Conservation (phyloP, 257 asterid species). For the Anisodus tanguticus region DNA sequence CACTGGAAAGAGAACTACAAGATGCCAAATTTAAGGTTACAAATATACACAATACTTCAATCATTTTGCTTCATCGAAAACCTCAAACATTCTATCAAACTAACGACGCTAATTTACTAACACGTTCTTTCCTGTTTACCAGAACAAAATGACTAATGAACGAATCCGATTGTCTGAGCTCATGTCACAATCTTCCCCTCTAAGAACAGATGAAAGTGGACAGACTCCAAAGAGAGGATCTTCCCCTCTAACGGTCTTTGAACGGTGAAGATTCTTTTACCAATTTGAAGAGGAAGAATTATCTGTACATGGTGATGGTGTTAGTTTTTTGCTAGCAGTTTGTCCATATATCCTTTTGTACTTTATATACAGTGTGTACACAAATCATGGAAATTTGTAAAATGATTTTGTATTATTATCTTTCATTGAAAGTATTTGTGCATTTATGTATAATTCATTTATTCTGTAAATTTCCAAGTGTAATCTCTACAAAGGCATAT, state of each 20-base stretch:
- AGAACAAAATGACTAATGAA: slow-evolving; percentile 76
- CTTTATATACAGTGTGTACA: background rate
- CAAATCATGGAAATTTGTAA: background rate
- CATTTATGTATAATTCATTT: background rate
- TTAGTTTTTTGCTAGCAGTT: slow-evolving; percentile 40
- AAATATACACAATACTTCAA: background rate
- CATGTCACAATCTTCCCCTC: slow-evolving; percentile 61
- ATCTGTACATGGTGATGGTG: background rate
- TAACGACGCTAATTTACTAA: background rate
- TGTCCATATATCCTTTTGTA: slow-evolving; percentile 18
- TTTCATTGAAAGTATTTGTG: background rate
- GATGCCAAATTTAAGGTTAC: slow-evolving; percentile 81
- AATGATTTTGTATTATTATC: background rate
- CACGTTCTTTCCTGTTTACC: slow-evolving; percentile 37
- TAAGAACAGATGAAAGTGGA: slow-evolving; percentile 44
- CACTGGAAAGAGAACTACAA: slow-evolving; percentile 76
- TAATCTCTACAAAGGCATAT: slow-evolving; percentile 9
- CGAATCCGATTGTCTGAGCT: slow-evolving; percentile 68
- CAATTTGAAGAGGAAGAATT: background rate
- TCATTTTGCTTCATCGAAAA: background rate
- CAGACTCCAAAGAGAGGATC: slow-evolving; percentile 41
- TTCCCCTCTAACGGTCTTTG: slow-evolving; percentile 56
- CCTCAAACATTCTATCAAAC: background rate
- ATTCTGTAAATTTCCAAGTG: background rate
- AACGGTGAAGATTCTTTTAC: slow-evolving; percentile 50